These are phyloP conservation scores for Solanum chacoense DNA, from an alignment of 305 asterid genomes.

Conservation along the genomic window DNA sequence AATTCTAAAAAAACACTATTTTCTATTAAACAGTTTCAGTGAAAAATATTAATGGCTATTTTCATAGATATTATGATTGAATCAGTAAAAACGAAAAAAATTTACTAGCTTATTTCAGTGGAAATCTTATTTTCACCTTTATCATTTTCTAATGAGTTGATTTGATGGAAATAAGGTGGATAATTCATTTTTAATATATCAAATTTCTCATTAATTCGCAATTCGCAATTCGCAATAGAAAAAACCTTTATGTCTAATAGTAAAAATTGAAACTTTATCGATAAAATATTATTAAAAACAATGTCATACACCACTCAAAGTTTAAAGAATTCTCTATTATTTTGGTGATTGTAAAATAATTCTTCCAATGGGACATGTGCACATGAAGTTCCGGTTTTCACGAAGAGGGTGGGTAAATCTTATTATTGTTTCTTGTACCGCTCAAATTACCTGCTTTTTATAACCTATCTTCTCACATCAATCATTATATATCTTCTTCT, in stretches of 20 bases:
- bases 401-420: slow-evolving; percentile 32
- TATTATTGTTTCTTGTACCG: slow-evolving; percentile 35
- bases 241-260: neutral
- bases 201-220: neutral
- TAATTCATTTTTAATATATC: too few relatives aligned
- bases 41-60: neutral
- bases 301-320: neutral
- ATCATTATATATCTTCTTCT: neutral
- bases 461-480: slow-evolving; percentile 27
- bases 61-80: neutral
- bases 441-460: slow-evolving; percentile 35
- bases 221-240: too few relatives aligned
- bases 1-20: too few relatives aligned
- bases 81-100: neutral
- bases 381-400: slow-evolving; percentile 33
- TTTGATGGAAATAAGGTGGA: neutral
- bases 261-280: neutral
- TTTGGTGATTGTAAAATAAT: neutral
- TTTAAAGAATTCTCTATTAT: neutral
- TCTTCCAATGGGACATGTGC: slow-evolving; percentile 12
- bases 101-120: neutral
- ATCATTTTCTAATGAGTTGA: neutral
- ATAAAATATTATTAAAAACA: neutral
- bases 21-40: too few relatives aligned
- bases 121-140: neutral